Percentiles rank a stretch among this genome's conserved stretches.
These are phyloP conservation scores for Neofusicoccum kwambonambiense DNA, from an alignment of 2,329 filamentous ascomycete genomes.

Conservation along the genomic window DNA sequence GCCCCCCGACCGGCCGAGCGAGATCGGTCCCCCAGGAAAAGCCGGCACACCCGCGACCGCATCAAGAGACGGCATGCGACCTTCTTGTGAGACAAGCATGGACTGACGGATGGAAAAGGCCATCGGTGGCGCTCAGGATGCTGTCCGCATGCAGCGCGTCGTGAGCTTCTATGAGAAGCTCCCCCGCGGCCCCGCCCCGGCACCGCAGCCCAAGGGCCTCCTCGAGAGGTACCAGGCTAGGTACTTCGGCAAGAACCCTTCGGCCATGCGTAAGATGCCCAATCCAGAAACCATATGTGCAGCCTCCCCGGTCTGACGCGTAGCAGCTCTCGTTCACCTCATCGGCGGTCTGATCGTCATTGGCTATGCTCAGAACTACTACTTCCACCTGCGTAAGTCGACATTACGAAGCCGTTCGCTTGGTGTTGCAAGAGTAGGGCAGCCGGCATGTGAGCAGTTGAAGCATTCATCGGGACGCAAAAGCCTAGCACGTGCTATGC, in stretches of 20 bases:
- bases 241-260: conserved; percentile 95
- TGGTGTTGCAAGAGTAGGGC: too few species aligned
- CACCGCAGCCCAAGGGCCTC: conserved; percentile 76
- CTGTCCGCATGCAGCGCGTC: conserved; percentile 94
- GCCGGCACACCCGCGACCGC: neutral
- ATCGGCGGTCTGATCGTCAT: conserved; percentile 75
- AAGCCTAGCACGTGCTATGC: too few species aligned
- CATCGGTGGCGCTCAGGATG: conserved; percentile 92
- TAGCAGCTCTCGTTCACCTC: conserved; percentile 79
- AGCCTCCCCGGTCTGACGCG: conserved; percentile 18
- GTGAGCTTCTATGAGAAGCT: conserved; percentile 99
- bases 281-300: conserved; percentile 18
- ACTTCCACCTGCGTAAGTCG: conserved; percentile 96
- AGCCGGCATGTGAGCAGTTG: too few species aligned
- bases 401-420: conserved; percentile 11
- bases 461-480: too few species aligned
- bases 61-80: neutral
- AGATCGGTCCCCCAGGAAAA: conserved; percentile 8
- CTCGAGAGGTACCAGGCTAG: conserved; percentile 79
- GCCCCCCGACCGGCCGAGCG: neutral
- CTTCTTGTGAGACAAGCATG: conserved; percentile 20
- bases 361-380: conserved; percentile 98
- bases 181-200: conserved; percentile 85
- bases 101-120: conserved; percentile 58
- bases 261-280: conserved; percentile 72